Conservation (phyloP, 2,329 filamentous ascomycete species). For the Zasmidium cellare region DNA sequence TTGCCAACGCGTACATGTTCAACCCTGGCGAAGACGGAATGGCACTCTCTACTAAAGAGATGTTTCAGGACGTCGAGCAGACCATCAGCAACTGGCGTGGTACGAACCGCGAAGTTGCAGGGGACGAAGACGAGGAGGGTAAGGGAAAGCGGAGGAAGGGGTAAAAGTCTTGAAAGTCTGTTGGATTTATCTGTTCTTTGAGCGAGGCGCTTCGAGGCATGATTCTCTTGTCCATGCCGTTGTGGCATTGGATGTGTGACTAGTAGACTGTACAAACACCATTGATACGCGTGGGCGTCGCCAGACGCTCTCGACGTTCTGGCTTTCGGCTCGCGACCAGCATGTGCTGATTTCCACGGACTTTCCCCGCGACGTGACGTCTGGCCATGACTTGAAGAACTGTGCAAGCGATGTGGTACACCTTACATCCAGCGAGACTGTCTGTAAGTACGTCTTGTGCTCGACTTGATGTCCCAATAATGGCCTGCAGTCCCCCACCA, state of each 20-base stretch:
- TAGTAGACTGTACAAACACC: not conserved
- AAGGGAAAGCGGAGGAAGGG: constrained; percentile 27
- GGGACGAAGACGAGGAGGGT: constrained; percentile 30
- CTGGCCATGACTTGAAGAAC: not conserved
- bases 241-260: not conserved
- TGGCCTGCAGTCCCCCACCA: not conserved
- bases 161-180: constrained; percentile 5
- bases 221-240: not conserved
- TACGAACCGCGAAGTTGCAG: constrained; percentile 54
- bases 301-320: no score
- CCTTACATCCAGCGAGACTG: not conserved
- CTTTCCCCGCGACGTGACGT: not conserved
- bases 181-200: constrained; percentile 1
- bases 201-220: constrained; percentile 1
- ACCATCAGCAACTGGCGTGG: constrained; percentile 73
- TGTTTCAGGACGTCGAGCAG: constrained; percentile 85
- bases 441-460: not conserved
- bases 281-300: no score
- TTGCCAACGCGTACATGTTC: constrained; percentile 98
- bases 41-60: constrained; percentile 82
- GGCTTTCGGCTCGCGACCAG: no score
- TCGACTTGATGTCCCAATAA: not conserved
- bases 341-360: no score
- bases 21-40: constrained; percentile 89
- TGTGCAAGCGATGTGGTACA: constrained; percentile 5